Evolutionary conservation across 257 asterid species (phyloP).

Genomic region (Rauvolfia tetraphylla): DNA sequence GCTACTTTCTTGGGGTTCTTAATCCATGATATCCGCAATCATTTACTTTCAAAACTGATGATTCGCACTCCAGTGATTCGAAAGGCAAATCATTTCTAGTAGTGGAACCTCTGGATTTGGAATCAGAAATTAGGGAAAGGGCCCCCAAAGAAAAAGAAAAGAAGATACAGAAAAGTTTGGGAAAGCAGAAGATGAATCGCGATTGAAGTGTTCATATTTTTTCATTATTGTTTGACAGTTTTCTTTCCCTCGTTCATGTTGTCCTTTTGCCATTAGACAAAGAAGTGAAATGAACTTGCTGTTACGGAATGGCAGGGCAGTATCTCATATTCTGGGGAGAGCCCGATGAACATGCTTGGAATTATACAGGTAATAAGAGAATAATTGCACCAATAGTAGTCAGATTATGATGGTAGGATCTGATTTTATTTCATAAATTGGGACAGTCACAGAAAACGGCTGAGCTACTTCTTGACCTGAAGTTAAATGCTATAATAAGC

Average conservation of each 20-base stretch:
- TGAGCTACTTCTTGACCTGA: conserved; percentile 83
- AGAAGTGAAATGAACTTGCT: background rate
- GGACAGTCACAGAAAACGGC: conserved; percentile 89
- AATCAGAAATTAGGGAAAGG: background rate
- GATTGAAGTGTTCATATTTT: background rate
- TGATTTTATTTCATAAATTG: conserved; percentile 7
- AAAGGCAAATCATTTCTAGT: background rate
- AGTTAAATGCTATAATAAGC: conserved; percentile 56
- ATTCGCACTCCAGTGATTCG: background rate
- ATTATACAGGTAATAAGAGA: conserved; percentile 51
- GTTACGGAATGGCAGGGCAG: conserved; percentile 36
- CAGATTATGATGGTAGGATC: background rate
- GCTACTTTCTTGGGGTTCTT: background rate
- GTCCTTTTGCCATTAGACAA: background rate
- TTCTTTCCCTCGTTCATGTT: background rate
- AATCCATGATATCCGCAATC: background rate
- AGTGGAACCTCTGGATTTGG: background rate
- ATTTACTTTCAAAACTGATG: background rate
- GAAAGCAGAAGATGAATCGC: background rate
- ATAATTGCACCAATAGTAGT: background rate
- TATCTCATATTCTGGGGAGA: conserved; percentile 36
- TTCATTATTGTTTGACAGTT: background rate
- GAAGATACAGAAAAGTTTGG: background rate
- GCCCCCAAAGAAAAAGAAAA: background rate
- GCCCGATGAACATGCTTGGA: conserved; percentile 81